Percentiles rank a stretch among this genome's conserved stretches.
phyloP scores from a whole-genome alignment of 2,329 filamentous ascomycete genomes.

The Fusarium devonianum region DNA sequence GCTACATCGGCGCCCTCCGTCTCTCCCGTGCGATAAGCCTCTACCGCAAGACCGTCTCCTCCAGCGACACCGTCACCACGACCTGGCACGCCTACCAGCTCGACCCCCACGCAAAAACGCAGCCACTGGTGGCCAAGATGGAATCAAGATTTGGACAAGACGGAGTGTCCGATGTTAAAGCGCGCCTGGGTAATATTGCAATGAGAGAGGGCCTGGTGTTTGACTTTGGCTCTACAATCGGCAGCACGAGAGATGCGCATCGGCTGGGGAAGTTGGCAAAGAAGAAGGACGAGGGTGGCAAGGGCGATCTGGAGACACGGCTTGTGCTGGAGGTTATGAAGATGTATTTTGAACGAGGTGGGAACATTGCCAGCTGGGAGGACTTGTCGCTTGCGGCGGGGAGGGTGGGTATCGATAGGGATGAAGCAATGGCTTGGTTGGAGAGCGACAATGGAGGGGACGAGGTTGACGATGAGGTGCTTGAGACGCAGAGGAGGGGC shows the following conservation, averaged over 20 bases:
- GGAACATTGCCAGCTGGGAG: constrained; percentile 66
- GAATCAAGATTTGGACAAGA: constrained; percentile 71
- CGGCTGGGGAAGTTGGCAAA: constrained; percentile 72
- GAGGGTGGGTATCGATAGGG: constrained; percentile 60
- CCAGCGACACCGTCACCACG: constrained; percentile 73
- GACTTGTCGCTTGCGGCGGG: constrained; percentile 61
- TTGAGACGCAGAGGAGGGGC: constrained; percentile 57
- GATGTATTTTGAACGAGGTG: constrained; percentile 70
- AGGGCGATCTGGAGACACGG: constrained; percentile 58
- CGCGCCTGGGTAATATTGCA: constrained; percentile 65
- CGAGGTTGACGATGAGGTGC: constrained; percentile 65
- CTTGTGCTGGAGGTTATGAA: constrained; percentile 70
- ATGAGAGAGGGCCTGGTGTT: constrained; percentile 75
- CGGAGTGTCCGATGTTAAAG: constrained; percentile 63
- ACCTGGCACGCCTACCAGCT: constrained; percentile 84
- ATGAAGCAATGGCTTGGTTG: constrained; percentile 62
- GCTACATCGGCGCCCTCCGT: constrained; percentile 81
- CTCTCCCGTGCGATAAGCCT: constrained; percentile 74
- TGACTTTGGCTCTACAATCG: constrained; percentile 60
- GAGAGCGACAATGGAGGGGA: constrained; percentile 60
- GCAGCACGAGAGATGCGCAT: constrained; percentile 56
- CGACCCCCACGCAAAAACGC: constrained; percentile 66
- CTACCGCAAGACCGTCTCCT: constrained; percentile 69
- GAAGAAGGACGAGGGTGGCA: constrained; percentile 44
- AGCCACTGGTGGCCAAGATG: constrained; percentile 61